phyloP scores from a whole-genome alignment of 129 eudicot species.

The Flaveria bidentis region DNA sequence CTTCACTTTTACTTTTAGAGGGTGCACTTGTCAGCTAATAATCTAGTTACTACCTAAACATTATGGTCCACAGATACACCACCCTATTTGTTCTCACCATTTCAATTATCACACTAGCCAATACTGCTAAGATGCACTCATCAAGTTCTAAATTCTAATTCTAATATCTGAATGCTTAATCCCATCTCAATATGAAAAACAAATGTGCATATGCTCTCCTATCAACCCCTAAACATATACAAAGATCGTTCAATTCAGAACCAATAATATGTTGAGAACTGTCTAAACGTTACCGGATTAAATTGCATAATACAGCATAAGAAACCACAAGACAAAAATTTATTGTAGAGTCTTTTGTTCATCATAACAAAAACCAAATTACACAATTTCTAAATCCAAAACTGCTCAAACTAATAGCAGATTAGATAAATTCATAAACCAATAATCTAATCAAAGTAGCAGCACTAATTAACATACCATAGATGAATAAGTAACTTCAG shows the following conservation, averaged over 20 bases:
- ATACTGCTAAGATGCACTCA: not conserved
- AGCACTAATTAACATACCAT: not conserved
- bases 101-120: not conserved
- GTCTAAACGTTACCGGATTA: not conserved
- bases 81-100: not conserved
- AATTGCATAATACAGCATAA: not conserved
- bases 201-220: not conserved
- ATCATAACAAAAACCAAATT: not conserved
- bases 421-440: not conserved
- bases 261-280: no score
- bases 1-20: not conserved
- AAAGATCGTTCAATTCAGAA: no score
- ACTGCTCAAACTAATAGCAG: not conserved
- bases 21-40: slow-evolving; percentile 5
- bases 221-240: not conserved
- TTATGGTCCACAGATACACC: not conserved
- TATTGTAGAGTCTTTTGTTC: not conserved
- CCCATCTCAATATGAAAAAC: not conserved
- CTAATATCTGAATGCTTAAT: not conserved
- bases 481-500: slow-evolving; percentile 1
- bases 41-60: not conserved
- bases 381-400: not conserved
- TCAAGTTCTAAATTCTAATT: not conserved
- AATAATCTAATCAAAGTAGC: not conserved
- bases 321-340: not conserved